Base-by-base conservation (phyloP, 2,329 filamentous ascomycete genomes). In the Drechslerella dactyloides region DNA sequence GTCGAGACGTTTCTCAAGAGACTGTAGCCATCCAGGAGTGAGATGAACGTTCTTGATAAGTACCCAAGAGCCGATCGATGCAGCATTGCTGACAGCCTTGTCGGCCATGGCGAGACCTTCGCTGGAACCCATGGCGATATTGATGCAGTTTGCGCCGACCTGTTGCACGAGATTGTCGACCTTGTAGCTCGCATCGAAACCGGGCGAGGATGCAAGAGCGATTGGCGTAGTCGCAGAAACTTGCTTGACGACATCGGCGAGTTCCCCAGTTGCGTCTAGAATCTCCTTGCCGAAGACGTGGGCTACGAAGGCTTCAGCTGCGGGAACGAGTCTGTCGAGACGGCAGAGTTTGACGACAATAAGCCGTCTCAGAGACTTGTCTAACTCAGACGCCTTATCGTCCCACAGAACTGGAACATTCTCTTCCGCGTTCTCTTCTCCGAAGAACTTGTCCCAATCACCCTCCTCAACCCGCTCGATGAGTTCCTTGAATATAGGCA, bases 171-270 rank as follows among this genome's bases (percentile, higher is more conserved):
- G 84, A 73, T 89, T 91, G 80, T 99, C 94, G 70, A 99, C 94
- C 83, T 99, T 99, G 87, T 97, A 99, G 79, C 91, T 96, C 60
- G 96, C 96, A 80, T 99, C 94, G 79, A 99, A 99, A 40, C 94
- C 94, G 70, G 93, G 92, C 77, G 90, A 97, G 4, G 94, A 99
- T 77, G 93, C 93, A 37, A 99, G 85, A 2, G 94, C 90, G 75
- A 99, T 90, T 8, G 94, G 94, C 1, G 91, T 88, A 33, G 87
- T 90, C 30, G 93, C 88, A 4, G 88, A 89, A 58, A 96, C 91
- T 80, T 96, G 89, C 57, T 88, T 85, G 64, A 96, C 90, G 17
- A 94, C 93, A 69, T 90, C 87, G 78, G 89, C 88, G 52, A 99
- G 85, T 78, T 97, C 93, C 77, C 93, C 91, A 54, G 88, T 89